Conservation (phyloP, 345 rosid species). For the Hibiscus syriacus region DNA sequence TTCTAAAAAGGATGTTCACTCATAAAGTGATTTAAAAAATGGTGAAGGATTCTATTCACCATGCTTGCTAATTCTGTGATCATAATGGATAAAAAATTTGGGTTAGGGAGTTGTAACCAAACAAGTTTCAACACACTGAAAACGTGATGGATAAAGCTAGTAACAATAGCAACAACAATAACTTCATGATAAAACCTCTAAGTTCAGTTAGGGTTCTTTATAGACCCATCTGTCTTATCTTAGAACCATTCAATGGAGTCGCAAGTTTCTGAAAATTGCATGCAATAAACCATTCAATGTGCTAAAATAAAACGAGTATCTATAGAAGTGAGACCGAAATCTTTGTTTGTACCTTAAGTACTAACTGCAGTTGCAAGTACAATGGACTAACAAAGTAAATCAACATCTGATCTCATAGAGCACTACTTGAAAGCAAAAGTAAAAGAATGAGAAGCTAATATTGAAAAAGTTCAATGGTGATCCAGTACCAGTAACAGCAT, state of each 20-base stretch:
- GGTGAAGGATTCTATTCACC: not conserved
- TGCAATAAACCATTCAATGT: not conserved
- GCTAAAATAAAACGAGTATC: not conserved
- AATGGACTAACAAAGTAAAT: not conserved
- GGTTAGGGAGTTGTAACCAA: not conserved
- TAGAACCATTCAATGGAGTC: not conserved
- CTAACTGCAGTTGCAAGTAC: not conserved
- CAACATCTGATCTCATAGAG: not conserved
- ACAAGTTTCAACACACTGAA: not conserved
- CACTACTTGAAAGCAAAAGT: not conserved
- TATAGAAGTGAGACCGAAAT: not conserved
- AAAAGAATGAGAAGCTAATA: not conserved
- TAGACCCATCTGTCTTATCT: not conserved
- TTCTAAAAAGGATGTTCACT: not conserved
- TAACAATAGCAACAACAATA: not conserved
- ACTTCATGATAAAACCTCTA: not conserved
- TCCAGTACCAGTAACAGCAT: slow-evolving; percentile 88
- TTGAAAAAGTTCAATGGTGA: not conserved
- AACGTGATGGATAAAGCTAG: not conserved
- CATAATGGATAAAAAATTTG: not conserved
- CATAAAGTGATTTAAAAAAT: not conserved
- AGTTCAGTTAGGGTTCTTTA: not conserved
- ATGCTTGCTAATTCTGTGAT: not conserved
- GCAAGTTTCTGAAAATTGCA: not conserved
- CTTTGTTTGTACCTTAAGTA: not conserved